Percentiles rank a stretch among this genome's conserved stretches.
These are phyloP conservation scores for Cicer judaicum DNA, from an alignment of 306 rosid genomes.

Conservation along the genomic window DNA sequence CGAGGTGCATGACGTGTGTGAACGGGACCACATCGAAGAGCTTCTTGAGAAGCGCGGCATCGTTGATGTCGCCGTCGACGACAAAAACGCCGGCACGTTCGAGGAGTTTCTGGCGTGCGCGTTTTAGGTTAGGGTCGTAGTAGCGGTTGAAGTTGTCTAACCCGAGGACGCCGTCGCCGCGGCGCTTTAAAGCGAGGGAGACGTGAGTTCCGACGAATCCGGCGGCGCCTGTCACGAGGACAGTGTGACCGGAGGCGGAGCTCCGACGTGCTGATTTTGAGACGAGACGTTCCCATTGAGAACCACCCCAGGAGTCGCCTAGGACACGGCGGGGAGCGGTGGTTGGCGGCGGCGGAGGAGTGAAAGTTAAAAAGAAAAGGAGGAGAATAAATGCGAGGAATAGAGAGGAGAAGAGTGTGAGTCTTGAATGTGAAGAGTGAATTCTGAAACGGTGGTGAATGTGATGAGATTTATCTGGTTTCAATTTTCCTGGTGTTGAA, in stretches of 20 bases:
- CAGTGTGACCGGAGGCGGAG: slow-evolving; percentile 53
- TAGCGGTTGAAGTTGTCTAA: slow-evolving; percentile 78
- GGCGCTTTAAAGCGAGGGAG: slow-evolving; percentile 71
- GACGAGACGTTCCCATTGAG: slow-evolving; percentile 76
- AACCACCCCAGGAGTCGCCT: slow-evolving; percentile 76
- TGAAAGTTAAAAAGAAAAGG: slow-evolving; percentile 46
- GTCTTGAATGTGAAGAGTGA: slow-evolving; percentile 56
- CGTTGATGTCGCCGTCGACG: slow-evolving; percentile 86
- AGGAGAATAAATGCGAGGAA: slow-evolving; percentile 58
- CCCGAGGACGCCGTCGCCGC: slow-evolving; percentile 86
- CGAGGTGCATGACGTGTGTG: slow-evolving; percentile 85
- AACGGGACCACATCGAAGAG: slow-evolving; percentile 86
- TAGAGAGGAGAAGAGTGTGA: slow-evolving; percentile 66
- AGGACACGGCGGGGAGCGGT: slow-evolving; percentile 51
- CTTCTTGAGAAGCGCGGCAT: slow-evolving; percentile 59
- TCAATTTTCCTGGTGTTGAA: slow-evolving; percentile 81
- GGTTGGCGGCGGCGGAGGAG: slow-evolving; percentile 47
- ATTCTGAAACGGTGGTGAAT: slow-evolving; percentile 67
- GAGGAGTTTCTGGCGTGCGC: slow-evolving; percentile 69
- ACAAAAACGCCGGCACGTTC: slow-evolving; percentile 77
- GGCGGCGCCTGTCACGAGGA: slow-evolving; percentile 82
- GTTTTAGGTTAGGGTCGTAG: slow-evolving; percentile 72
- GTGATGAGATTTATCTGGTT: slow-evolving; percentile 69
- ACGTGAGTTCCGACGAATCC: slow-evolving; percentile 88
- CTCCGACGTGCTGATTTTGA: slow-evolving; percentile 57